Evolutionary conservation across 345 rosid species (phyloP).

Genomic region (Adansonia digitata): DNA sequence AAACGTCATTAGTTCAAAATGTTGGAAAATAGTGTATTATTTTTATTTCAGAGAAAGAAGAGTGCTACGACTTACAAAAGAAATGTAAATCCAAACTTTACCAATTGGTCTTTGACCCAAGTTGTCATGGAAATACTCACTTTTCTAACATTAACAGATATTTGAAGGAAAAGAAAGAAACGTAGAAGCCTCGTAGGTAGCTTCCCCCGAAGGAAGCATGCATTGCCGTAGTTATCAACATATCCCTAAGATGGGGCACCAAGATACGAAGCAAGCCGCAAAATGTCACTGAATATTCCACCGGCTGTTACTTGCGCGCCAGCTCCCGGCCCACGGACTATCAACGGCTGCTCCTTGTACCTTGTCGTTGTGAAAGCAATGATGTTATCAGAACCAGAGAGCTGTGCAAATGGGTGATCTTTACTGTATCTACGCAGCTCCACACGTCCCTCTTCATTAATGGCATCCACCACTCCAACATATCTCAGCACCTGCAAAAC

Average conservation of each 20-base stretch:
- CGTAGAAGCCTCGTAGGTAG: too few species aligned
- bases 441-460: slow-evolving; percentile 56
- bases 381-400: slow-evolving; percentile 87
- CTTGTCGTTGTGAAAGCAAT: slow-evolving; percentile 92
- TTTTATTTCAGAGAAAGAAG: too few species aligned
- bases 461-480: slow-evolving; percentile 85
- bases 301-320: slow-evolving; percentile 99
- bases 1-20: too few species aligned
- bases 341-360: slow-evolving; percentile 85
- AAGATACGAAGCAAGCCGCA: slow-evolving; percentile 84
- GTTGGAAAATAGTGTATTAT: too few species aligned
- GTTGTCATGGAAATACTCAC: too few species aligned
- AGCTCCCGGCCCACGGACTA: slow-evolving; percentile 97
- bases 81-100: too few species aligned
- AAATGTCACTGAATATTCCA: slow-evolving; percentile 85
- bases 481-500: slow-evolving; percentile 70
- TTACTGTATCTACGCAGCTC: slow-evolving; percentile 71
- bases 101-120: too few species aligned
- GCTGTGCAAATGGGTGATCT: slow-evolving; percentile 88
- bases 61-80: too few species aligned
- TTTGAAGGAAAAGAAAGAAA: too few species aligned
- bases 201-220: too few species aligned
- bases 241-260: slow-evolving; percentile 81
- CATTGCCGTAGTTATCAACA: too few species aligned
- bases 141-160: too few species aligned